Percentiles rank a stretch among this genome's conserved stretches.
Evolutionary conservation across 805 yeast species (phyloP).

Genomic region (Ogataea pilisensis): DNA sequence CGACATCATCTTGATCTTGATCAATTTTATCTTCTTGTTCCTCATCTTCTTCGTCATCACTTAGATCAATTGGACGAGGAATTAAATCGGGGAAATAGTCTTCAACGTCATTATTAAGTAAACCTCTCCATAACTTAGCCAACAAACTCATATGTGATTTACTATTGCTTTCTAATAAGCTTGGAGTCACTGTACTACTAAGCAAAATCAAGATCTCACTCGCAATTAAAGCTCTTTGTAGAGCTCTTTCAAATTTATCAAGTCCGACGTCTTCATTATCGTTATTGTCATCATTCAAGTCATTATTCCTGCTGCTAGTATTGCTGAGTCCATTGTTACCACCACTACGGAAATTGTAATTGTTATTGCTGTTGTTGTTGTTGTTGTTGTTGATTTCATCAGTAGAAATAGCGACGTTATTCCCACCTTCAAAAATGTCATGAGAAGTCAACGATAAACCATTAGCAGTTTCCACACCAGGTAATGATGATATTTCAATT

Average conservation of each 20-base stretch:
- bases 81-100: conserved; percentile 12
- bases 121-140: conserved; percentile 30
- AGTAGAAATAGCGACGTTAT: conserved; percentile 14
- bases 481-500: conserved; percentile 17
- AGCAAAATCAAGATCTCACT: conserved; percentile 28
- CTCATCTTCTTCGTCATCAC: conserved; percentile 12
- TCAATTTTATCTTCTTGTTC: neutral
- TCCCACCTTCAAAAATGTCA: conserved; percentile 20
- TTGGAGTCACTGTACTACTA: conserved; percentile 17
- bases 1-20: conserved; percentile 2
- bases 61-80: conserved; percentile 1
- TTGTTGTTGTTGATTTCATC: conserved; percentile 5
- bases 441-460: conserved; percentile 4
- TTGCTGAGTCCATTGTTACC: neutral
- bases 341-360: neutral
- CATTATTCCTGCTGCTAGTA: neutral
- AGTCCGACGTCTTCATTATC: conserved; percentile 5
- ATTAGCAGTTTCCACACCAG: conserved; percentile 6
- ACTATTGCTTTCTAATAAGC: conserved; percentile 14
- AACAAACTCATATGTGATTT: conserved; percentile 17
- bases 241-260: conserved; percentile 20
- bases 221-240: conserved; percentile 26
- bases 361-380: neutral
- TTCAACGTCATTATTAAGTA: conserved; percentile 24
- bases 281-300: conserved; percentile 7